Evolutionary conservation across 148 eudicot species (phyloP), one percentile per base, ranked within the genome.

Genomic region (Limonium bicolor): DNA sequence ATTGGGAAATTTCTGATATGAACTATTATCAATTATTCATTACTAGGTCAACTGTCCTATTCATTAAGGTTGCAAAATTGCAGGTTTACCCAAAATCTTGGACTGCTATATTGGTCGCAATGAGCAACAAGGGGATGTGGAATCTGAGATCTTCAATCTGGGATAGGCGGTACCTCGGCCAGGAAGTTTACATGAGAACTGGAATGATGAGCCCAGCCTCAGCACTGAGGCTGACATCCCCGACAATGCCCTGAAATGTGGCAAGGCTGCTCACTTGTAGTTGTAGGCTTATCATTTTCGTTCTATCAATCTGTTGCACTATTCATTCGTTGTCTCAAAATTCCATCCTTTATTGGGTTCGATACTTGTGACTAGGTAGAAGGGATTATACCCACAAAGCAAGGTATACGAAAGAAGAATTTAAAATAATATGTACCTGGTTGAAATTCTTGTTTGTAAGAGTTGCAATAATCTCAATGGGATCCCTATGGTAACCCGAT

Each of bases 51-150:
- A 13, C 39, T 4, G 5, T 35, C 15, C 3, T 35, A 4, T 11
- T n/a, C 19, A 7, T 38, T 0, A 38, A 15, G 17, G 18, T 2
- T 14, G 16, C n/a, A n/a, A n/a, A 38, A 38, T 34, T 50, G 33
- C 61, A 83, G 87, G 94, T 78, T 25, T 78, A 76, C 54, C 87
- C 80, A 5, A 58, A 61, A 8, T 68, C 81, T n/a, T 76, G 88
- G 88, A 79, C 73, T 17, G 82, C 65, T 22, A 64, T 84, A 23
- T 48, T 76, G 41, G 77, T 49, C 46, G 63, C 85, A 0, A n/a
- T 84, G 58, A 88, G 79, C 51, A 84, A 79, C 74, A 79, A 84
- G 61, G 94, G 94, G 2, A 78, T 79, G 74, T 78, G 87, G 87
- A 83, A 83, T 50, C 61, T 83, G 51, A 73, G 94, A 64, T 79